Evolutionary conservation across 495 filamentous ascomycete species (phyloP), one percentile per base, ranked within the genome.

Genomic region (Aspergillus conjunctus): DNA sequence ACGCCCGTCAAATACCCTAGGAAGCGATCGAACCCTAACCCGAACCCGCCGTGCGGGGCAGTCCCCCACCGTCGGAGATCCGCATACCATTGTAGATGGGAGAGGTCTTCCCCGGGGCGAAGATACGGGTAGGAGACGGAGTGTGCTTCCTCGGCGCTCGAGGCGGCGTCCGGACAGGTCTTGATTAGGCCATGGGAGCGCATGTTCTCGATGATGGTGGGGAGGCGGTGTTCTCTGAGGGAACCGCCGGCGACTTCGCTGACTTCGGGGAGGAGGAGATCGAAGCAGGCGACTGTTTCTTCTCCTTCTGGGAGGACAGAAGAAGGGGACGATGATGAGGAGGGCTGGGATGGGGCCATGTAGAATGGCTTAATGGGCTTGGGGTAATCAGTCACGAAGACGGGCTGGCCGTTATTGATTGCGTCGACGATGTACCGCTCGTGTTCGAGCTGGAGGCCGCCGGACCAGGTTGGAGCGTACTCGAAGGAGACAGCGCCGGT

Each of bases 21-120:
- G 55, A 98, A 81, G 44, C 94, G 84, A 77, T 98, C 94, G 71
- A 97, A 96, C 1, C 94, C 94, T 53, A 98, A 70, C 3, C 94
- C 94, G 75, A 97, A 98, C 2, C 94, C 94, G 30, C 94, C 94
- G 70, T 98, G 94, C n/a, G 93, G 92, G 33, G 92, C 89, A 66
- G 87, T 92, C 26, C 94, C 94, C 86, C 91, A 98, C 57, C 90
- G 88, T 50, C 94, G 88, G 49, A 98, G 82, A 68, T 98, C 94
- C n/a, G 91, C 76, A 71, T 98, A 98, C 94, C 94, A 98, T 61
- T 89, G 83, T 14, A 98, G 79, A 62, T 75, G 77, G 20, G 79
- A 79, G 8, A 82, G 69, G 51, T 82, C 77, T 62, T 83, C 83
- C 18, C 72, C 69, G 2, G 77, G 66, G 7, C 65, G 62, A 41